phyloP scores from a whole-genome alignment of 2,329 filamentous ascomycete species.

The Fusarium setosum region DNA sequence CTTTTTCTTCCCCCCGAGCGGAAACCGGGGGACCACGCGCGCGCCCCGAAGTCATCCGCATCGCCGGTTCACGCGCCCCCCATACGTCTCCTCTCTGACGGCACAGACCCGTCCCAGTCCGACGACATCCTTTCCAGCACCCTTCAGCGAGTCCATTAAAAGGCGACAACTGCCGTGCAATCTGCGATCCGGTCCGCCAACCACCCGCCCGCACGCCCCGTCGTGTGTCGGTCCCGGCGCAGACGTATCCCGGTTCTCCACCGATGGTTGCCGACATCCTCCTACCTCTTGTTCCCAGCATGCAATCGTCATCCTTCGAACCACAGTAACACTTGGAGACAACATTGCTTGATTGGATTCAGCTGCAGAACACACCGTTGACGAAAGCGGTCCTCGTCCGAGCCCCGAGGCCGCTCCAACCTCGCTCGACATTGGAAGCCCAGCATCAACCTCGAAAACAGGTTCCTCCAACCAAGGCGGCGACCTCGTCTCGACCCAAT shows the following conservation, averaged over 20 bases:
- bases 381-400: background rate
- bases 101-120: slow-evolving; percentile 23
- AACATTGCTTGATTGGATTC: slow-evolving; percentile 14
- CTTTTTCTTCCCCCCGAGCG: slow-evolving; percentile 28
- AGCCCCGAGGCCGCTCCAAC: slow-evolving; percentile 2
- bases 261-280: slow-evolving; percentile 42
- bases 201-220: slow-evolving; percentile 24
- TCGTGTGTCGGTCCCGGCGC: slow-evolving; percentile 37
- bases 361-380: background rate
- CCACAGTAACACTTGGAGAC: slow-evolving; percentile 24
- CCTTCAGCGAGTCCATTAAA: slow-evolving; percentile 12
- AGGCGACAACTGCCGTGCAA: slow-evolving; percentile 23
- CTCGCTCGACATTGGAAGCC: slow-evolving; percentile 34
- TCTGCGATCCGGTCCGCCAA: slow-evolving; percentile 18
- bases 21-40: slow-evolving; percentile 39
- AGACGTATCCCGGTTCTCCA: slow-evolving; percentile 30
- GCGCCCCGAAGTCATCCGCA: slow-evolving; percentile 47
- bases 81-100: slow-evolving; percentile 32
- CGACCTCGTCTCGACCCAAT: slow-evolving; percentile 30
- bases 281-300: slow-evolving; percentile 32
- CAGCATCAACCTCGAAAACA: slow-evolving; percentile 23
- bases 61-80: slow-evolving; percentile 44
- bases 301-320: slow-evolving; percentile 30
- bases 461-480: slow-evolving; percentile 31
- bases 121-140: slow-evolving; percentile 15